A percentile compares a stretch with the other conserved stretches of the same genome.
Evolutionary conservation across 352 stramenopile species (phyloP).

Genomic region (Pythium coloratum): DNA sequence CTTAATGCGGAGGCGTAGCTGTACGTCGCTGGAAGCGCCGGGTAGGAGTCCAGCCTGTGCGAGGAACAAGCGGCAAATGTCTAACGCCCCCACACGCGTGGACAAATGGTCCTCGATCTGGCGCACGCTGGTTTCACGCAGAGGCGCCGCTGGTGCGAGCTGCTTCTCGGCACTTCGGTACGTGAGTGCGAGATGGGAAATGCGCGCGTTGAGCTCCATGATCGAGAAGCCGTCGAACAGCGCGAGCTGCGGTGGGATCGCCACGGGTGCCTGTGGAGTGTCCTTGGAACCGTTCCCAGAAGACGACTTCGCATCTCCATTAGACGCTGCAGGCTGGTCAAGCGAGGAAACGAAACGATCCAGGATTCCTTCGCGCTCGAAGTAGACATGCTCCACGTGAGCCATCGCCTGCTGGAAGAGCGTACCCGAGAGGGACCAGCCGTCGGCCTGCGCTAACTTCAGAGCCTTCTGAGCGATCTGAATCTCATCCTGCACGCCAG

Average conservation of each 20-base stretch:
- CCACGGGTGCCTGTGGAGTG: constrained; percentile 1
- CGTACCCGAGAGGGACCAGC: constrained; percentile 35
- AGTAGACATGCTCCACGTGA: constrained; percentile 67
- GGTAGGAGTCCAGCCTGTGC: constrained; percentile 70
- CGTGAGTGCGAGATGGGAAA: constrained; percentile 50
- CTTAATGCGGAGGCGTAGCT: constrained; percentile 60
- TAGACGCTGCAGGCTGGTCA: constrained; percentile 39
- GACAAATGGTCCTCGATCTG: constrained; percentile 37
- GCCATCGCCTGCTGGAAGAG: constrained; percentile 74
- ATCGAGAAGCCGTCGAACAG: constrained; percentile 87
- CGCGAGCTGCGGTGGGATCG: constrained; percentile 70
- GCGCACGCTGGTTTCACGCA: constrained; percentile 44
- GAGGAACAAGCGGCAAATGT: constrained; percentile 84
- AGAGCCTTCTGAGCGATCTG: constrained; percentile 56
- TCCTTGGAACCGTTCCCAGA: constrained; percentile 14
- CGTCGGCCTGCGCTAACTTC: constrained; percentile 21
- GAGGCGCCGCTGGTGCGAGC: constrained; percentile 28
- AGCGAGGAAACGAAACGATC: constrained; percentile 80
- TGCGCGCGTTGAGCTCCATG: constrained; percentile 83
- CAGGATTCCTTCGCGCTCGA: constrained; percentile 65
- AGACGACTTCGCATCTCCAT: constrained; percentile 29
- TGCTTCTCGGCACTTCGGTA: constrained; percentile 28
- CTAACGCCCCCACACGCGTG: constrained; percentile 61
- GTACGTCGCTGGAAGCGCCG: constrained; percentile 56
- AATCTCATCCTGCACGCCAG: constrained; percentile 63